Evolutionary conservation across 2,329 filamentous ascomycete genomes (phyloP).

Genomic region (Thermochaetoides dissita): DNA sequence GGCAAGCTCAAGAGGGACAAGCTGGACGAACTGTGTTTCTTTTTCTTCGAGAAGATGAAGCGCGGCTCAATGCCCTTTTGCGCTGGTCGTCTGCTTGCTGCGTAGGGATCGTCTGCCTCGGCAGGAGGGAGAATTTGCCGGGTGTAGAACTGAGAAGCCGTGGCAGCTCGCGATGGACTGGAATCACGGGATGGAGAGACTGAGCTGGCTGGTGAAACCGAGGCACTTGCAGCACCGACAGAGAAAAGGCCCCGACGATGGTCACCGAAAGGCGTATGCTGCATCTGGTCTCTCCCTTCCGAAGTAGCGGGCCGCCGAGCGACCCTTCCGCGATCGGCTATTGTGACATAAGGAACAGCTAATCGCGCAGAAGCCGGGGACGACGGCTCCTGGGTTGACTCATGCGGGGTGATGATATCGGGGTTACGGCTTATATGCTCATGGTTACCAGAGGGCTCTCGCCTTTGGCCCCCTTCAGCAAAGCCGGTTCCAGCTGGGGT

Average conservation of each 20-base stretch:
- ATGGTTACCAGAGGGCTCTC: constrained; percentile 7
- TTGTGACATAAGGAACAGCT: constrained; percentile 28
- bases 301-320: constrained; percentile 27
- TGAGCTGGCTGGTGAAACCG: constrained; percentile 29
- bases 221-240: constrained; percentile 26
- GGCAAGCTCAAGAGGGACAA: constrained; percentile 38
- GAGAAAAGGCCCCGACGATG: constrained; percentile 44
- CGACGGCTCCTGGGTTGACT: constrained; percentile 43
- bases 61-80: constrained; percentile 59
- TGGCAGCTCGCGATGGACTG: constrained; percentile 49
- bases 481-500: constrained; percentile 65
- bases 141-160: constrained; percentile 51
- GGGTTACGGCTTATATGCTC: constrained; percentile 13
- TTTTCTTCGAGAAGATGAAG: constrained; percentile 70
- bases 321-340: constrained; percentile 21
- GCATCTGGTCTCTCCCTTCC: constrained; percentile 19
- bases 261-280: constrained; percentile 12
- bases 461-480: constrained; percentile 23
- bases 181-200: constrained; percentile 45
- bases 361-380: constrained; percentile 26
- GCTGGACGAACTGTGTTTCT: constrained; percentile 46
- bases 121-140: constrained; percentile 67
- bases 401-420: constrained; percentile 49
- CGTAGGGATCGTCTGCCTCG: constrained; percentile 73
- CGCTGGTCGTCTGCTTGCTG: constrained; percentile 63